These are phyloP conservation scores for Albugo laibachii DNA, from an alignment of 352 stramenopile species.

Conservation along the genomic window DNA sequence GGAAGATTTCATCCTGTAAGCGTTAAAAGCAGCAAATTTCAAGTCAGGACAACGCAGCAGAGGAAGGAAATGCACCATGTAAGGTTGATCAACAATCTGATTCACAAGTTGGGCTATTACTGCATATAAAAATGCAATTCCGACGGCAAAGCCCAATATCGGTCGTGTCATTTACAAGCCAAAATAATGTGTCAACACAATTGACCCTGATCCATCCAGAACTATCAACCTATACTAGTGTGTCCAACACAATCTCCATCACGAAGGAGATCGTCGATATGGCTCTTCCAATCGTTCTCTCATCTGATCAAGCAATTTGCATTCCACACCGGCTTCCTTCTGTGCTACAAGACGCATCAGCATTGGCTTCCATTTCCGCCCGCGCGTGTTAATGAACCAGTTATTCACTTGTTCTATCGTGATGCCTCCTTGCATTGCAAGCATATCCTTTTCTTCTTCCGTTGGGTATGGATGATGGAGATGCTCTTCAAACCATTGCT, in stretches of 20 bases:
- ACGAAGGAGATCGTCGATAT: slow-evolving; percentile 21
- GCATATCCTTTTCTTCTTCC: slow-evolving; percentile 62
- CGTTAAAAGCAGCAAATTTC: background rate
- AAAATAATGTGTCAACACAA: too few species aligned
- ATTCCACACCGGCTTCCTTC: slow-evolving; percentile 28
- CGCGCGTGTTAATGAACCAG: slow-evolving; percentile 77
- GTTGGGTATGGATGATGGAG: slow-evolving; percentile 71
- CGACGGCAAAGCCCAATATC: too few species aligned
- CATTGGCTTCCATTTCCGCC: slow-evolving; percentile 75
- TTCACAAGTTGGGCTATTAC: too few species aligned
- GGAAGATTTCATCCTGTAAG: slow-evolving; percentile 71
- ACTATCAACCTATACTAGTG: too few species aligned
- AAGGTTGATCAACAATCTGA: background rate
- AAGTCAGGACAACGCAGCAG: slow-evolving; percentile 1
- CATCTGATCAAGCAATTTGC: slow-evolving; percentile 53
- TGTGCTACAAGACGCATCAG: slow-evolving; percentile 44
- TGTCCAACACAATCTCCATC: too few species aligned
- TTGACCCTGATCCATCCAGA: too few species aligned
- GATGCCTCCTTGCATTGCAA: slow-evolving; percentile 43
- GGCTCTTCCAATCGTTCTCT: slow-evolving; percentile 59
- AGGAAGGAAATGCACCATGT: slow-evolving; percentile 2
- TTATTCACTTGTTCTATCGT: slow-evolving; percentile 78
- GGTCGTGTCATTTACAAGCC: too few species aligned
- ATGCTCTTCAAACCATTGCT: slow-evolving; percentile 67
- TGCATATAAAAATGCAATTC: too few species aligned